Conservation (phyloP, 371 early-diverging fungal genomes). For the Mucor piriformis region DNA sequence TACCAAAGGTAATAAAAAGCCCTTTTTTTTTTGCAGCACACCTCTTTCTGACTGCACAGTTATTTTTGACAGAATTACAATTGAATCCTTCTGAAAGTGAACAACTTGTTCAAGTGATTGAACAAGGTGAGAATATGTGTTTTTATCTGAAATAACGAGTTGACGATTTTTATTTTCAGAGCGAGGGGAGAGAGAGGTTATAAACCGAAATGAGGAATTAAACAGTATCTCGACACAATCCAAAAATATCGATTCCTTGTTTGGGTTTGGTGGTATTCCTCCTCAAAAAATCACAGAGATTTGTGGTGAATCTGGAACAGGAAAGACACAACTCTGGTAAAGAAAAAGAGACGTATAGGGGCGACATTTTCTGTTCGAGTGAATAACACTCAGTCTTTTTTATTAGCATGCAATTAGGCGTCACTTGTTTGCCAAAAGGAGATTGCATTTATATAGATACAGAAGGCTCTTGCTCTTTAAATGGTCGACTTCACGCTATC, state of each 20-base stretch:
- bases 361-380: background rate
- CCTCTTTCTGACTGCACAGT: background rate
- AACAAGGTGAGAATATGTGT: conserved; percentile 6
- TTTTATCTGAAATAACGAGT: background rate
- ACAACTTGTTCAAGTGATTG: background rate
- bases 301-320: conserved; percentile 68
- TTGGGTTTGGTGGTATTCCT: conserved; percentile 57
- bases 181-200: background rate
- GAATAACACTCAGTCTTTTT: background rate
- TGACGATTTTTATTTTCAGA: background rate
- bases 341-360: background rate
- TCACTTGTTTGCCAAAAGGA: conserved; percentile 58
- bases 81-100: conserved; percentile 16
- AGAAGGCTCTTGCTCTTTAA: conserved; percentile 60
- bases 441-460: conserved; percentile 75
- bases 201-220: conserved; percentile 18
- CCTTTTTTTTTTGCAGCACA: background rate
- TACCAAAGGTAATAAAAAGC: background rate
- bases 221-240: conserved; percentile 40
- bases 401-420: conserved; percentile 63
- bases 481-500: conserved; percentile 44
- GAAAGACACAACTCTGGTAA: conserved; percentile 73
- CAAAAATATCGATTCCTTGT: conserved; percentile 44
- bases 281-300: conserved; percentile 61
- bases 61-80: conserved; percentile 14